phyloP scores from a whole-genome alignment of 306 rosid genomes.

The Cercis canadensis region DNA sequence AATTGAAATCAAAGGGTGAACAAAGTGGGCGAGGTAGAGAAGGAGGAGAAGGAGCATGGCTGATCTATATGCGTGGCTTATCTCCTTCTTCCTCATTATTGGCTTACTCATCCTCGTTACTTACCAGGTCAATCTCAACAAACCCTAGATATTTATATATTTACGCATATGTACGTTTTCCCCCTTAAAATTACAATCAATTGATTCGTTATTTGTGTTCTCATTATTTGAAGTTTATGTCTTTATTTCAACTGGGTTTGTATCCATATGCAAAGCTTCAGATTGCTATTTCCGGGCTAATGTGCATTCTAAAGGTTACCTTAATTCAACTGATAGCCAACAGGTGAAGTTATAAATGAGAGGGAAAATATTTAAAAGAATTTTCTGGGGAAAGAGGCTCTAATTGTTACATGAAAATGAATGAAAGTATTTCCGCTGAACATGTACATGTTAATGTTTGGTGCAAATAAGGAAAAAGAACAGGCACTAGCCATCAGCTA shows the following conservation, averaged over 20 bases:
- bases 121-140: conserved; percentile 67
- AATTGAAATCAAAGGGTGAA: conserved; percentile 9
- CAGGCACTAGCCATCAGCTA: not conserved
- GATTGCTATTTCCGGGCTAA: not conserved
- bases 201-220: not conserved
- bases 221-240: not conserved
- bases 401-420: not conserved
- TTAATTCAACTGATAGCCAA: not conserved
- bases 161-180: no score
- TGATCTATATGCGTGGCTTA: conserved; percentile 77
- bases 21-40: not conserved
- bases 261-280: not conserved
- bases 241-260: not conserved
- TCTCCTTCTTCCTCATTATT: conserved; percentile 87
- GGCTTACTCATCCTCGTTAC: conserved; percentile 75
- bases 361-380: not conserved
- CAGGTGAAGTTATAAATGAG: not conserved
- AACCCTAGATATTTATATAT: conserved; percentile 4
- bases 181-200: not conserved
- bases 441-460: not conserved
- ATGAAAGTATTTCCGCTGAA: conserved; percentile 5
- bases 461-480: not conserved
- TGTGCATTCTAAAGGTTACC: not conserved
- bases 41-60: conserved; percentile 57
- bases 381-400: not conserved